Evolutionary conservation across 768 basidiomycete genomes (phyloP), one percentile per base, ranked within the genome.

Genomic region (Russula compacta): DNA sequence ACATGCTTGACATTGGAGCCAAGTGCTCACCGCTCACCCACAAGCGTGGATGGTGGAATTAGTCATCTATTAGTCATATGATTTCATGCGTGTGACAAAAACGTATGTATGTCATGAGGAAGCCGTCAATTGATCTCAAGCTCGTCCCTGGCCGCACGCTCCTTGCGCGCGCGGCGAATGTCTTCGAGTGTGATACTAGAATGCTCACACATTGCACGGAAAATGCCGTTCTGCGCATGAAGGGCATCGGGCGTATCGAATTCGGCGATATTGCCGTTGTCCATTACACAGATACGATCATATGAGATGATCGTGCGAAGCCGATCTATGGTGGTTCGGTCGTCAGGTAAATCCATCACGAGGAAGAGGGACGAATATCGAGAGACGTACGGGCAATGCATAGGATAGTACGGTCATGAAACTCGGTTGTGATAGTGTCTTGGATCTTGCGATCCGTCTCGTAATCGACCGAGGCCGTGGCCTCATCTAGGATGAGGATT

Each of bases 371-470:
- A 42, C 4, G 17, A 43, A n/a, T 29, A n/a, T 11, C 9, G 19
- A 14, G 19, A 44, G 14, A 78, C 87, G 72, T 67, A 89, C 86
- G 91, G 62, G 89, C 89, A 63, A 95, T 94, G 72, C 89, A 92
- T 15, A 95, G 73, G 57, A 95, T 81, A 0, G 94, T 95, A 64
- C 86, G 84, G 71, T 92, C 86, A 47, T 79, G 75, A 76, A 95
- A 98, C 75, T 89, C 87, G 52, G 78, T 77, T 1, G 89, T 80
- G 64, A 98, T 95, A 6, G 94, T 95, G 64, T 88, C 81, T 70
- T 97, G 94, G 61, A 98, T 93, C 71, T 89, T 90, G 60, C 84
- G 76, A 74, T 97, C 94, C 0, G 92, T 95, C 72, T 90, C 91
- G 66, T 86, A 88, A 67, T 93, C 91, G 33, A 93, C 89, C 11